Conservation (phyloP, 163 green algal genomes). For the Trebouxiophyceae sp. region DNA sequence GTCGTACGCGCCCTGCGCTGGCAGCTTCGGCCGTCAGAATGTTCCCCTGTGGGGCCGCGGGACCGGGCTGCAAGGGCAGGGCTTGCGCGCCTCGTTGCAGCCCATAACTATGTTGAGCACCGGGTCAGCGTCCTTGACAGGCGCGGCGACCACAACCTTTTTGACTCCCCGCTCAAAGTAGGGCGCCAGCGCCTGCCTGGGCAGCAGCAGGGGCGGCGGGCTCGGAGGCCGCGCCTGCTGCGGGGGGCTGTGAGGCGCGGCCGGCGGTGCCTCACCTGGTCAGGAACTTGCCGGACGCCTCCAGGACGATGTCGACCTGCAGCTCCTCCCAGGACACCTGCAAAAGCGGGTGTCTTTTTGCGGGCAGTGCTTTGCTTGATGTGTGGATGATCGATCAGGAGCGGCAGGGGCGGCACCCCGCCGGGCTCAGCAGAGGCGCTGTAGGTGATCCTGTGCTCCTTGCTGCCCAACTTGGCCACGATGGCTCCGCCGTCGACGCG, state of each 20-base stretch:
- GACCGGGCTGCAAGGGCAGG: no score
- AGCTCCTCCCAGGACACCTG: slow-evolving; percentile 76
- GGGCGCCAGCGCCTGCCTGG: slow-evolving; percentile 36
- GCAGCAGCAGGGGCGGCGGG: no score
- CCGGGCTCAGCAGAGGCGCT: neutral
- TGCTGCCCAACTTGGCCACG: slow-evolving; percentile 13
- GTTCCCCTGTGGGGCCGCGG: no score
- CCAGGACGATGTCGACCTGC: slow-evolving; percentile 80
- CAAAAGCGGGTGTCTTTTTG: neutral
- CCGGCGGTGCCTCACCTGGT: slow-evolving; percentile 27
- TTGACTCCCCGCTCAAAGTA: slow-evolving; percentile 63
- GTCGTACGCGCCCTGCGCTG: slow-evolving; percentile 58
- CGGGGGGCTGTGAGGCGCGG: no score
- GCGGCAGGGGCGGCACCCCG: no score
- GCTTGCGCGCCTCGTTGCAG: slow-evolving; percentile 62
- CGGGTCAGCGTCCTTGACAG: slow-evolving; percentile 64
- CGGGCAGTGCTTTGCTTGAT: no score
- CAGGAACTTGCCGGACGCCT: slow-evolving; percentile 92
- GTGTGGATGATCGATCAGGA: no score
- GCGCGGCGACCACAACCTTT: slow-evolving; percentile 70
- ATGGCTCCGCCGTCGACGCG: slow-evolving; percentile 25
- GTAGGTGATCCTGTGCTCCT: neutral
- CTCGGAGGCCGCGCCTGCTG: no score
- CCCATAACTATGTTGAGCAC: slow-evolving; percentile 77
- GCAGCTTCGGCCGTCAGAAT: no score